A percentile compares a stretch with the other conserved stretches of the same genome.
Evolutionary conservation across 2,329 filamentous ascomycete species (phyloP).

Genomic region (Arthrobotrys entomopaga): DNA sequence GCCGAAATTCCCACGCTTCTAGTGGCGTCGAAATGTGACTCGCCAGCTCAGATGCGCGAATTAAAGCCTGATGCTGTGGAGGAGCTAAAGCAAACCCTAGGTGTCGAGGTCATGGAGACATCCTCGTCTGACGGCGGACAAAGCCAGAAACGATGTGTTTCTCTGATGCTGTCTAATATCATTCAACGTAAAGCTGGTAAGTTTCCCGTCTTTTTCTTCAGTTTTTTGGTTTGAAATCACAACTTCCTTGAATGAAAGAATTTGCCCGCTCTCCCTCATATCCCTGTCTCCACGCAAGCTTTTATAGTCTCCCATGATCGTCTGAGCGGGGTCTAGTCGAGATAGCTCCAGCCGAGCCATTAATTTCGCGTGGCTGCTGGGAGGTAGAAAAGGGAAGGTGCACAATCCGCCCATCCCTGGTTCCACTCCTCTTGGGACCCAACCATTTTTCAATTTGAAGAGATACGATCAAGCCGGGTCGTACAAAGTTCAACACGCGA

Average conservation of each 20-base stretch:
- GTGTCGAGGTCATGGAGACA: slow-evolving; percentile 53
- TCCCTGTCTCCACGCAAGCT: slow-evolving; percentile 2
- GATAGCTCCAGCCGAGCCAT: slow-evolving; percentile 26
- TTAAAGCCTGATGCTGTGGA: slow-evolving; percentile 53
- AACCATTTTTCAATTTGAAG: slow-evolving; percentile 22
- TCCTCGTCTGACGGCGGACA: slow-evolving; percentile 49
- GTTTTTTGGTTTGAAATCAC: slow-evolving; percentile 8
- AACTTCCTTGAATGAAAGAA: slow-evolving; percentile 14
- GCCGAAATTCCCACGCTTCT: slow-evolving; percentile 54
- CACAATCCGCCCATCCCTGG: slow-evolving; percentile 51
- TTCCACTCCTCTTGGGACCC: slow-evolving; percentile 29
- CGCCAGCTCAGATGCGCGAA: slow-evolving; percentile 51
- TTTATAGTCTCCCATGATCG: slow-evolving; percentile 36
- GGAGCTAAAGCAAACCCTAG: slow-evolving; percentile 42
- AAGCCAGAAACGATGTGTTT: slow-evolving; percentile 53
- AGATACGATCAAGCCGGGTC: slow-evolving; percentile 13
- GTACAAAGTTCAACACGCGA: slow-evolving; percentile 44
- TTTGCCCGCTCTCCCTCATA: not conserved
- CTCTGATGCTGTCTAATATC: slow-evolving; percentile 51
- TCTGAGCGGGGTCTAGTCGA: slow-evolving; percentile 36
- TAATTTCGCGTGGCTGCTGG: slow-evolving; percentile 46
- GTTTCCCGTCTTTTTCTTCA: slow-evolving; percentile 12
- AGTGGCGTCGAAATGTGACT: slow-evolving; percentile 54
- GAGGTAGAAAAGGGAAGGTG: slow-evolving; percentile 54
- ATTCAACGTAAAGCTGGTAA: slow-evolving; percentile 53